phyloP scores from a whole-genome alignment of 208 protist genomes.

The Novymonas esmeraldas region DNA sequence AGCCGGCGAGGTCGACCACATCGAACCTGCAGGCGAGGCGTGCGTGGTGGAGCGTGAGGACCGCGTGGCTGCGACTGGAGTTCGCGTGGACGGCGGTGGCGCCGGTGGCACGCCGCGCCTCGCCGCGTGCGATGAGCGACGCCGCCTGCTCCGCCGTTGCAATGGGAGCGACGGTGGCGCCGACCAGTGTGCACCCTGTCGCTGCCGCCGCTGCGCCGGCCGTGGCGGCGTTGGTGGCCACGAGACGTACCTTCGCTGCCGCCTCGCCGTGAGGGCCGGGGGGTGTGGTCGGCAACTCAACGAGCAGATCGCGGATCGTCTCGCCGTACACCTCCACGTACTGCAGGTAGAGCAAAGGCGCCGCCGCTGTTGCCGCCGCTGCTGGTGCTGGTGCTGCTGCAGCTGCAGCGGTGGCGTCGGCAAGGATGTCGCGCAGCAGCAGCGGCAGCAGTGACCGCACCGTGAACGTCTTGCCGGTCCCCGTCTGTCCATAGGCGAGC shows the following conservation, averaged over 20 bases:
- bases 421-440: conserved; percentile 83
- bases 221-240: conserved; percentile 12
- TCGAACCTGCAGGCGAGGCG: conserved; percentile 71
- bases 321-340: conserved; percentile 96
- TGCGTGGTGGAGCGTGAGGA: conserved; percentile 91
- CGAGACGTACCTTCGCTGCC: conserved; percentile 27
- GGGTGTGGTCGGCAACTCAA: neutral
- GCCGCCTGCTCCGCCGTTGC: conserved; percentile 60
- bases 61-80: conserved; percentile 90
- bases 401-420: conserved; percentile 16
- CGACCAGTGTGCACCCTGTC: conserved; percentile 39
- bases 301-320: conserved; percentile 88
- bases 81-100: conserved; percentile 91
- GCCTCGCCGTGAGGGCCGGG: conserved; percentile 12
- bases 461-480: conserved; percentile 95
- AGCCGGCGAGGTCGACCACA: conserved; percentile 95
- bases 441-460: conserved; percentile 74
- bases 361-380: too few relatives aligned
- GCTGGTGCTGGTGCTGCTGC: neutral
- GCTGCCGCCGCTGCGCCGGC: neutral
- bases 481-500: conserved; percentile 95
- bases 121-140: conserved; percentile 74
- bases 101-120: conserved; percentile 81
- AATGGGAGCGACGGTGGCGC: conserved; percentile 59
- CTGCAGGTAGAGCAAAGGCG: conserved; percentile 61